Evolutionary conservation across 768 basidiomycete genomes (phyloP).

Genomic region (Ramaria sp.): DNA sequence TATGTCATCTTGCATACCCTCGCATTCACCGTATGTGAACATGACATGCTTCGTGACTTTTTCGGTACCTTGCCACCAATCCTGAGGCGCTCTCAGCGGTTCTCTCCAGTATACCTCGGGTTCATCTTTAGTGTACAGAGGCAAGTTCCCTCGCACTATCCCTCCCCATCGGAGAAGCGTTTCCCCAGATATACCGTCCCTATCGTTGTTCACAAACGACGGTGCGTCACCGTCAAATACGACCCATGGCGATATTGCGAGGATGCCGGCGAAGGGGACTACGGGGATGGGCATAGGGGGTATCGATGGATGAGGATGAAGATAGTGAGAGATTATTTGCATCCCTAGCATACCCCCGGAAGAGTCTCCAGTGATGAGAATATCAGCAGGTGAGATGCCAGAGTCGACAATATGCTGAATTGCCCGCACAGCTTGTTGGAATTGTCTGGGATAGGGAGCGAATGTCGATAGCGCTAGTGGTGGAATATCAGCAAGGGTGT

Average conservation of each 20-base stretch:
- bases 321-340: conserved; percentile 15
- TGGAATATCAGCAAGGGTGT: not conserved
- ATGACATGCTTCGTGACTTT: not conserved
- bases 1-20: conserved; percentile 1
- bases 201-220: not conserved
- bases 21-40: not conserved
- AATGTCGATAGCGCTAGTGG: conserved; percentile 13
- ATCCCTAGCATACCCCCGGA: conserved; percentile 15
- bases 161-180: not conserved
- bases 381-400: conserved; percentile 12
- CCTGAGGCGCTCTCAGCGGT: conserved; percentile 3
- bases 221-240: conserved; percentile 3
- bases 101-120: conserved; percentile 2
- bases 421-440: conserved; percentile 12
- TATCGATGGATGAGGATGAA: conserved; percentile 13
- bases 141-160: no score
- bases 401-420: conserved; percentile 13
- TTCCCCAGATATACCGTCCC: not conserved
- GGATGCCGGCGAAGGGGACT: conserved; percentile 9
- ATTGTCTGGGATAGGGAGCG: conserved; percentile 13
- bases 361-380: conserved; percentile 15
- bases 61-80: not conserved
- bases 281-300: not conserved
- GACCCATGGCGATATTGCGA: conserved; percentile 13
- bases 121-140: not conserved